Base-by-base conservation (phyloP, 345 rosid genomes). In the Pistacia atlantica region DNA sequence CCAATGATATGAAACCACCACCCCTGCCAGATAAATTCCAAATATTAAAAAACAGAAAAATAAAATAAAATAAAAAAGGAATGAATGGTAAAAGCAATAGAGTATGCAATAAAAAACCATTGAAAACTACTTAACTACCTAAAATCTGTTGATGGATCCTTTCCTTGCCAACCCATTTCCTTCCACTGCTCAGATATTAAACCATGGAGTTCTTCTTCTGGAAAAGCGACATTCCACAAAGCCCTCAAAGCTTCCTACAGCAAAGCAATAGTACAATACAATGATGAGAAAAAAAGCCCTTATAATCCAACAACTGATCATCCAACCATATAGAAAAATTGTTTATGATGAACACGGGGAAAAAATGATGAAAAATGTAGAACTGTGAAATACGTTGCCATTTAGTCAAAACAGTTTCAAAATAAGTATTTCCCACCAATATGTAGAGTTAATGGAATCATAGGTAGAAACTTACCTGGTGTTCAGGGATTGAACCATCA, bases 161-260 rank as follows among this genome's bases (percentile, higher is more conserved):
- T 97, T 63, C 99, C 99, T 84, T 94, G 99, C 99, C 99, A 97
- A 65, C 99, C 99, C 99, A 97, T 97, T 89, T 92, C 97, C 86
- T 97, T 97, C 99, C 99, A 97, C 77, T 92, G 99, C 85, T 97
- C 99, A 77, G 99, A 91, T 87, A 94, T 88, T 75, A 97, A 78
- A 72, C 92, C 91, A 69, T 62, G 80, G 69, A 97, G 97, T 85
- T 97, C 93, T 84, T 94, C 98, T 72, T 87, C 93, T 57, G 98
- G 98, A 87, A 92, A 97, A 55, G 99, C 81, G 83, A 88, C 96
- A 79, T 81, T 87, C 99, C 99, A 97, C 37, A 97, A 80, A 52
- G 89, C 91, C 87, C 77, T 94, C 81, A 97, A 82, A 75, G 98
- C 94, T 68, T 91, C 97, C 99, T 97, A 84, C 46, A 80, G 59